Conservation (phyloP, 345 rosid species). For the Rhodamnia argentea region DNA sequence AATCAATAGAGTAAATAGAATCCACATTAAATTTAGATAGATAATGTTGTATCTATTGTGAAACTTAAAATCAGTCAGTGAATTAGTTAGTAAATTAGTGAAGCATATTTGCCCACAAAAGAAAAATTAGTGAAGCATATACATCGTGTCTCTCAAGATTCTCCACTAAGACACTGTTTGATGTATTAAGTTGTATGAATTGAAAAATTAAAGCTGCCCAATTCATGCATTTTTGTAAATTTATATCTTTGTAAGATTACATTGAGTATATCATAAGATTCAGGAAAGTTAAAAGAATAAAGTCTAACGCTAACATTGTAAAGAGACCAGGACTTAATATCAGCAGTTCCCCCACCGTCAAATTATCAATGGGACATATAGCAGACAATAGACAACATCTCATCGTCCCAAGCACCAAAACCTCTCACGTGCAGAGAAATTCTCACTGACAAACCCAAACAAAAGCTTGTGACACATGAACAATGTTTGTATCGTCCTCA, state of each 20-base stretch:
- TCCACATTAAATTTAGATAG: not conserved
- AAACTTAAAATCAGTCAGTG: not conserved
- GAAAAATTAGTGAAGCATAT: too few species aligned
- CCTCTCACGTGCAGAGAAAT: not conserved
- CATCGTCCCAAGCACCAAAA: not conserved
- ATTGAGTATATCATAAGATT: not conserved
- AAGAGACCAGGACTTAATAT: not conserved
- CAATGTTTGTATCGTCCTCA: too few species aligned
- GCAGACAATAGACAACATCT: not conserved
- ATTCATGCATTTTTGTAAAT: not conserved
- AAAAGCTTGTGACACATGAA: not conserved
- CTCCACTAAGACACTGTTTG: not conserved
- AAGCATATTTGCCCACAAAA: too few species aligned
- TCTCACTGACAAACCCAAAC: not conserved
- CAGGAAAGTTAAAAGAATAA: not conserved
- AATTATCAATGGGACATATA: not conserved
- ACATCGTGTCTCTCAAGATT: not conserved
- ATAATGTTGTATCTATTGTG: not conserved
- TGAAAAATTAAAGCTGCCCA: not conserved
- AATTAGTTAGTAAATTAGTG: not conserved
- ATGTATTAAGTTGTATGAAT: not conserved
- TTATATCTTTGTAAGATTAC: not conserved
- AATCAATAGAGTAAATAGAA: not conserved
- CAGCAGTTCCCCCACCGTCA: not conserved
- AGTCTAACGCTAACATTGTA: not conserved